Evolutionary conservation across 2,329 filamentous ascomycete species (phyloP).

Genomic region (Diplodia intermedia): DNA sequence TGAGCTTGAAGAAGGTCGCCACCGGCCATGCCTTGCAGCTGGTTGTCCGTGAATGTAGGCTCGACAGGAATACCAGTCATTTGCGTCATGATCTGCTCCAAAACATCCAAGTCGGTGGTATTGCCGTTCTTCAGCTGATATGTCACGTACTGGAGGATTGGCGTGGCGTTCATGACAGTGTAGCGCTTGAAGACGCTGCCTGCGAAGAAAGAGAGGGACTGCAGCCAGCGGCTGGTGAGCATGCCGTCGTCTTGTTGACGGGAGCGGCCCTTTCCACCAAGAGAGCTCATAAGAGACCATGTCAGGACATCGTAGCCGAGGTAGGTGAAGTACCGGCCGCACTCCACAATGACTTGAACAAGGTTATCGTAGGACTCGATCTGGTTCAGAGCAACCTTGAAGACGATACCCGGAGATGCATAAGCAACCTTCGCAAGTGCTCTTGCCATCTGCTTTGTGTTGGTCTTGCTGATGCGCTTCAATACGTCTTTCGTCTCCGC

Average conservation of each 20-base stretch:
- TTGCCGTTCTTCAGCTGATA: slow-evolving; percentile 82
- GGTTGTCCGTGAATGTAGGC: slow-evolving; percentile 84
- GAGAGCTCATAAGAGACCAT: slow-evolving; percentile 84
- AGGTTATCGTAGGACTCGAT: slow-evolving; percentile 95
- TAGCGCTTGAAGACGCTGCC: slow-evolving; percentile 90
- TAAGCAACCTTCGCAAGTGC: slow-evolving; percentile 91
- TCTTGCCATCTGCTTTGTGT: slow-evolving; percentile 84
- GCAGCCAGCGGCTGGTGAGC: slow-evolving; percentile 89
- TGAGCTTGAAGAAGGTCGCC: slow-evolving; percentile 80
- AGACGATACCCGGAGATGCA: slow-evolving; percentile 88
- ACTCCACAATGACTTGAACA: slow-evolving; percentile 93
- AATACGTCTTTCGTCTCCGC: slow-evolving; percentile 84
- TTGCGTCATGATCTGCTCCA: slow-evolving; percentile 86
- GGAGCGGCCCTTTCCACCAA: slow-evolving; percentile 64
- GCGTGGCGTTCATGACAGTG: slow-evolving; percentile 79
- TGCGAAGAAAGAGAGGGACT: slow-evolving; percentile 87
- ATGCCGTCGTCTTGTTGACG: slow-evolving; percentile 69
- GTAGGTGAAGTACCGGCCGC: slow-evolving; percentile 90
- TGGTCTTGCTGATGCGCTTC: slow-evolving; percentile 88
- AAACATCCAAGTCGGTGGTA: slow-evolving; percentile 86
- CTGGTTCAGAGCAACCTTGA: slow-evolving; percentile 85
- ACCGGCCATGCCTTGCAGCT: slow-evolving; percentile 87
- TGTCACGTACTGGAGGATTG: slow-evolving; percentile 88
- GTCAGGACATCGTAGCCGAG: slow-evolving; percentile 92
- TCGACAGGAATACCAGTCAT: slow-evolving; percentile 95